Conservation (phyloP, 768 basidiomycete species). For the Pleurotus pulmonarius region DNA sequence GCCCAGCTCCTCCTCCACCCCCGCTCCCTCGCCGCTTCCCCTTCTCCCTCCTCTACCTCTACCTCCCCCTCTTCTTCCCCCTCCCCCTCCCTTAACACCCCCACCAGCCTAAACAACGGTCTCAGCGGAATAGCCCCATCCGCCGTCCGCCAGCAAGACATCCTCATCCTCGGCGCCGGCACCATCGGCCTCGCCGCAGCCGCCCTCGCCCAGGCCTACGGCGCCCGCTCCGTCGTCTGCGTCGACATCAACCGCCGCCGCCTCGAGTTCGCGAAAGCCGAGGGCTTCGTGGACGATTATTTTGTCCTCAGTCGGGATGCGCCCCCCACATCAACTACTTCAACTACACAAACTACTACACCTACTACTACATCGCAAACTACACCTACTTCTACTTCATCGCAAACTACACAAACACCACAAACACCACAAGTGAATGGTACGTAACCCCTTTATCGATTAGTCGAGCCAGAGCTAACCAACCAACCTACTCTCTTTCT, state of each 20-base stretch:
- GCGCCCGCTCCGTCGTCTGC: slow-evolving; percentile 70
- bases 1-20: slow-evolving; percentile 43
- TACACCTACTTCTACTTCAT: too few relatives aligned
- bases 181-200: slow-evolving; percentile 91
- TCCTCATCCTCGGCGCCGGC: slow-evolving; percentile 90
- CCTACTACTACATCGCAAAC: too few relatives aligned
- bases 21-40: slow-evolving; percentile 58
- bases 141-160: slow-evolving; percentile 48
- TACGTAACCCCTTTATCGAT: too few relatives aligned
- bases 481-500: too few relatives aligned
- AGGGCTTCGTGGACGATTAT: slow-evolving; percentile 75
- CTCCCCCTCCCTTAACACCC: slow-evolving; percentile 37
- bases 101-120: slow-evolving; percentile 93
- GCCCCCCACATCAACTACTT: too few relatives aligned
- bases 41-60: neutral
- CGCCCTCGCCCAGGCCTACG: slow-evolving; percentile 68
- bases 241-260: slow-evolving; percentile 83
- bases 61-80: slow-evolving; percentile 1
- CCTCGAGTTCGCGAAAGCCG: slow-evolving; percentile 68
- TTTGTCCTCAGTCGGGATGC: slow-evolving; percentile 54
- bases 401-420: too few relatives aligned
- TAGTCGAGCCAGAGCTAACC: too few relatives aligned
- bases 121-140: slow-evolving; percentile 90
- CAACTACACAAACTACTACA: too few relatives aligned
- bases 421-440: too few relatives aligned